These are phyloP conservation scores for Mrakia blollopis DNA, from an alignment of 768 basidiomycete species.

Conservation along the genomic window DNA sequence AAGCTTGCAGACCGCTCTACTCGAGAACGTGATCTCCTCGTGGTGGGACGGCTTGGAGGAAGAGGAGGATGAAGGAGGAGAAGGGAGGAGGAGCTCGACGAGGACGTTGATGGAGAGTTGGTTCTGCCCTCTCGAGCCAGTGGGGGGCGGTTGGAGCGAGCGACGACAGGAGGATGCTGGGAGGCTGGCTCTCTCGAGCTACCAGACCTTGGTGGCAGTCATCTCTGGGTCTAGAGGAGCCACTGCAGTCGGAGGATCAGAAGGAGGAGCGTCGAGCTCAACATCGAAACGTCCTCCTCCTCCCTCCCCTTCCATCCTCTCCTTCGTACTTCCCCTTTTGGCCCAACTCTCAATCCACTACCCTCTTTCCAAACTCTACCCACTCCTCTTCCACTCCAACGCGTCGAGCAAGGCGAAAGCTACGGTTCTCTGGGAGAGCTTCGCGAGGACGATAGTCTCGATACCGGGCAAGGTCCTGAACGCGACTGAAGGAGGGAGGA, in stretches of 20 bases:
- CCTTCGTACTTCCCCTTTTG: conserved; percentile 54
- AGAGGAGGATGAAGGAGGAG: neutral
- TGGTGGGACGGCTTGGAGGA: conserved; percentile 13
- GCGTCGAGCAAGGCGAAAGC: neutral
- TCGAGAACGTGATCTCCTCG: neutral
- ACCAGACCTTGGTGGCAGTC: conserved; percentile 52
- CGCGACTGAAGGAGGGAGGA: conserved; percentile 50
- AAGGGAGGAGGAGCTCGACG: neutral
- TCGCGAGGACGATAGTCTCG: conserved; percentile 58
- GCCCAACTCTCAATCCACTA: conserved; percentile 57
- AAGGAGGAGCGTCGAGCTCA: neutral
- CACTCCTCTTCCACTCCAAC: conserved; percentile 47
- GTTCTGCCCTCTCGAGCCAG: conserved; percentile 21
- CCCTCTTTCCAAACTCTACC: conserved; percentile 63
- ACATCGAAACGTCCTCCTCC: neutral
- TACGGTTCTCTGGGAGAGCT: conserved; percentile 65
- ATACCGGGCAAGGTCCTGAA: conserved; percentile 79
- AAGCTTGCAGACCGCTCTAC: conserved; percentile 10
- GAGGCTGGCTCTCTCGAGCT: conserved; percentile 48
- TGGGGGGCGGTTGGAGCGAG: neutral
- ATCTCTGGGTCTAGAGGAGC: neutral
- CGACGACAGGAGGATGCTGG: conserved; percentile 51
- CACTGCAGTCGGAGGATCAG: neutral
- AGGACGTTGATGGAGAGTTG: conserved; percentile 9
- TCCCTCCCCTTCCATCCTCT: conserved; percentile 17